Evolutionary conservation across 2,329 filamentous ascomycete genomes (phyloP), one percentile per base, ranked within the genome.

Genomic region (Beauveria bassiana): DNA sequence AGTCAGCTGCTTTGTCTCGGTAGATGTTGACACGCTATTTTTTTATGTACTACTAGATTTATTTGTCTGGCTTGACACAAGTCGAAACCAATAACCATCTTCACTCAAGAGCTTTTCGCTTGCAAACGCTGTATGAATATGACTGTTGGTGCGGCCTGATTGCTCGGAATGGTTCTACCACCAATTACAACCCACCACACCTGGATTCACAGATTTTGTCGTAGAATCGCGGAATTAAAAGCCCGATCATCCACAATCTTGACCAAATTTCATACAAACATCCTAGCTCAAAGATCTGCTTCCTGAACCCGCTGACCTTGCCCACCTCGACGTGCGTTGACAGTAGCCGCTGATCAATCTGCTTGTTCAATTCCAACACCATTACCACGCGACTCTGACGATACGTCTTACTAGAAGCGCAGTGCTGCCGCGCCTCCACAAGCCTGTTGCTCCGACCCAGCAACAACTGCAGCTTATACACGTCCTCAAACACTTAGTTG

Each of bases 401-500:
- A 14, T 77, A 76, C 0, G 67, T 62, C 65, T 83, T 77, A 38
- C 83, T 82, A 85, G 31, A 71, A 70, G 24, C 64, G 70, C 40
- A 74, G 66, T 1, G 68, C 73, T 16, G 68, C 67, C 14, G 65
- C 65, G 52, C 73, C 66, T 62, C 68, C 12, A 38, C 64, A 28
- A 54, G 68, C 14, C 49, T 63, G 47, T 63, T 61, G 34, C 61
- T 34, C 62, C 73, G 65, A 28, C 67, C 68, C 60, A 77, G 59
- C 0, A 82, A 64, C 3, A 77, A 67, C 2, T 78, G 74, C 26
- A 82, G 72, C 0, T 73, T 75, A 58, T 77, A 78, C 1, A 78
- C 75, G 62, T 84, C 81, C 63, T 84, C 81, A 40, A 80, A 77
- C 0, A 77, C 77, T 52, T 79, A 76, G 59, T 79, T 79, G 1